phyloP scores from a whole-genome alignment of 2,329 filamentous ascomycete genomes.

The Botrytis fabae region DNA sequence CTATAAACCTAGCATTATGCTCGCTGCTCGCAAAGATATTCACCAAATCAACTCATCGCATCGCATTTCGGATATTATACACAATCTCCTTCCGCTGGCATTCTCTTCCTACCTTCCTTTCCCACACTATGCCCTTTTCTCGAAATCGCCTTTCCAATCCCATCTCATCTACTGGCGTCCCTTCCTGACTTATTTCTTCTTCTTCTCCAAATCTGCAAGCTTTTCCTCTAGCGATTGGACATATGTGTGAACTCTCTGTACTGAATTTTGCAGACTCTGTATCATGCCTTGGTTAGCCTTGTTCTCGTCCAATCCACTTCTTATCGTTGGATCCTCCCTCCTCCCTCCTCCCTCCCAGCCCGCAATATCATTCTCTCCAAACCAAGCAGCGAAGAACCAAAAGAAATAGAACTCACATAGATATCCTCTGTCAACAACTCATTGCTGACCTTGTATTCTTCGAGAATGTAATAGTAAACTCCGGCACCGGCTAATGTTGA shows the following conservation, averaged over 20 bases:
- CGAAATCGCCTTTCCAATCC: neutral
- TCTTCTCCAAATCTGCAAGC: conserved; percentile 67
- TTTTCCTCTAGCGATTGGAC: conserved; percentile 80
- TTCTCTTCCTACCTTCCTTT: neutral
- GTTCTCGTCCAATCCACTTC: neutral
- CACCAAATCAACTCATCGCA: conserved; percentile 6
- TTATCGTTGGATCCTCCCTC: neutral
- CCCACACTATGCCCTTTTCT: neutral
- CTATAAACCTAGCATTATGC: neutral
- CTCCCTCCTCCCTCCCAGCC: neutral
- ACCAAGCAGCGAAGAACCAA: neutral
- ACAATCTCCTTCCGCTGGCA: neutral
- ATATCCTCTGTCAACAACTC: conserved; percentile 94
- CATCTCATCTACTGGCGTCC: neutral
- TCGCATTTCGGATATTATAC: conserved; percentile 20
- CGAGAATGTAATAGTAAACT: conserved; percentile 89
- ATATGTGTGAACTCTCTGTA: conserved; percentile 82
- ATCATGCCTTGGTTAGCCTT: neutral
- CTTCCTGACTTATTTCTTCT: conserved; percentile 52
- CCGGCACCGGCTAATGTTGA: conserved; percentile 74
- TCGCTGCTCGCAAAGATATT: conserved; percentile 4
- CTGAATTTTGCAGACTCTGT: conserved; percentile 82
- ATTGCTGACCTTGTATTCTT: conserved; percentile 92
- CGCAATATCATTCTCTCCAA: neutral
- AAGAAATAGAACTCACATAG: conserved; percentile 67